Conservation (phyloP, 495 filamentous ascomycete genomes). For the Tuber magnatum region DNA sequence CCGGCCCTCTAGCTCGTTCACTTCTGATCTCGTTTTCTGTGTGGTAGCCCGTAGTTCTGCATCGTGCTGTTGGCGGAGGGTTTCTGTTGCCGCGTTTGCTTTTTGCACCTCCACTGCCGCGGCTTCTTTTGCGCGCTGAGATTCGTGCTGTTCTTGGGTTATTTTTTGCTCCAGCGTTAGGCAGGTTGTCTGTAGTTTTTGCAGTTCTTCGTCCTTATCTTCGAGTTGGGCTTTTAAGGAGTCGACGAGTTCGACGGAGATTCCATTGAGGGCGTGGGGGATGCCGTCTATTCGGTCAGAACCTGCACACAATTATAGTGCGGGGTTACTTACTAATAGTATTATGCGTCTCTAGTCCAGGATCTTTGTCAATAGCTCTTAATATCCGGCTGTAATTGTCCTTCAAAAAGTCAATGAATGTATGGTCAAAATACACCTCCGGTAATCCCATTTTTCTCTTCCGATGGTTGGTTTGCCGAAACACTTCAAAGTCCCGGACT, state of each 20-base stretch:
- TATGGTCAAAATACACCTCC: slow-evolving; percentile 75
- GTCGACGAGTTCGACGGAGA: slow-evolving; percentile 78
- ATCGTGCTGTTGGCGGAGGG: slow-evolving; percentile 63
- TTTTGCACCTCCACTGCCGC: slow-evolving; percentile 56
- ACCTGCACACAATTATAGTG: neutral
- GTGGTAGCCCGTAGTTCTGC: slow-evolving; percentile 43
- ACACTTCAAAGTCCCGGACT: slow-evolving; percentile 84
- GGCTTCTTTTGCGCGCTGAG: slow-evolving; percentile 63
- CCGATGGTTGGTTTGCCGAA: slow-evolving; percentile 42
- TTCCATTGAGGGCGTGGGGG: slow-evolving; percentile 50
- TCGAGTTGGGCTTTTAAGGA: slow-evolving; percentile 69
- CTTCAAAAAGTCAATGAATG: slow-evolving; percentile 90
- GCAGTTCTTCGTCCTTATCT: slow-evolving; percentile 60
- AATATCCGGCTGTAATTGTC: slow-evolving; percentile 84
- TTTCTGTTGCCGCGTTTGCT: slow-evolving; percentile 63
- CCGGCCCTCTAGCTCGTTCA: slow-evolving; percentile 11
- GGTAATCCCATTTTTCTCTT: slow-evolving; percentile 52
- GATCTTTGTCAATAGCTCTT: slow-evolving; percentile 85
- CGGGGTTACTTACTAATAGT: slow-evolving; percentile 15
- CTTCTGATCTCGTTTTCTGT: slow-evolving; percentile 37
- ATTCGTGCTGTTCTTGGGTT: slow-evolving; percentile 69
- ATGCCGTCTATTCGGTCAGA: slow-evolving; percentile 9
- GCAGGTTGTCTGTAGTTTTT: slow-evolving; percentile 60
- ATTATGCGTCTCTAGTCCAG: slow-evolving; percentile 59
- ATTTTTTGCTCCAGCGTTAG: slow-evolving; percentile 62